Conservation (phyloP, 495 filamentous ascomycete species). For the Platismatia glauca region DNA sequence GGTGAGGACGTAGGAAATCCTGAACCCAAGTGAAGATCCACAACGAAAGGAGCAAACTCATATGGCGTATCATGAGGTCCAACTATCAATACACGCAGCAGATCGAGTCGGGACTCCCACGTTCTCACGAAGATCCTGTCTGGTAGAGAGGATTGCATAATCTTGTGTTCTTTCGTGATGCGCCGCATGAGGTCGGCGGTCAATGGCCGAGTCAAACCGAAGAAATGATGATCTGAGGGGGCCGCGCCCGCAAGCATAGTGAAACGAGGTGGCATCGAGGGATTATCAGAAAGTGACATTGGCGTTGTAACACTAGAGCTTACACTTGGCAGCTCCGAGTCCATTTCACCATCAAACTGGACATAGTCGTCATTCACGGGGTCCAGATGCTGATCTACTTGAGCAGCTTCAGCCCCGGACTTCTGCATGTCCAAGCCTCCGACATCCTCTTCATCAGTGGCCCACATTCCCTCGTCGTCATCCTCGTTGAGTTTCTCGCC, state of each 20-base stretch:
- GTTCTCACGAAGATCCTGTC: constrained; percentile 48
- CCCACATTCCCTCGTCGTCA: constrained; percentile 32
- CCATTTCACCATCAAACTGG: neutral
- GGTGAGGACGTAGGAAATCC: constrained; percentile 44
- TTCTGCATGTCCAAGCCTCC: neutral
- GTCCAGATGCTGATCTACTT: neutral
- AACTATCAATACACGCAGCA: constrained; percentile 49
- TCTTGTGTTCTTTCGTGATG: constrained; percentile 47
- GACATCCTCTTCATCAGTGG: constrained; percentile 10
- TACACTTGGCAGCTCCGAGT: neutral
- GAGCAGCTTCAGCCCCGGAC: neutral
- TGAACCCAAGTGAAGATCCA: constrained; percentile 44
- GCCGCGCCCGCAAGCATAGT: constrained; percentile 35
- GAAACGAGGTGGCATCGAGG: constrained; percentile 8
- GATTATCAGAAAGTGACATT: neutral
- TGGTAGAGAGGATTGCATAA: constrained; percentile 46
- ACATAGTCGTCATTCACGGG: neutral
- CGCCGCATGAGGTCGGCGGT: constrained; percentile 34
- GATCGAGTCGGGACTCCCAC: constrained; percentile 50
- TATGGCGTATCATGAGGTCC: constrained; percentile 54
- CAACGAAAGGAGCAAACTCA: constrained; percentile 51
- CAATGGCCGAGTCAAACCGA: constrained; percentile 15
- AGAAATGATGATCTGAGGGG: constrained; percentile 43
- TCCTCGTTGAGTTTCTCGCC: constrained; percentile 30
- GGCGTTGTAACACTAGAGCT: neutral